A percentile compares a stretch with the other conserved stretches of the same genome.
These are phyloP conservation scores for Sarocladiaceae sp. DNA, from an alignment of 2,329 filamentous ascomycete genomes.

Conservation along the genomic window DNA sequence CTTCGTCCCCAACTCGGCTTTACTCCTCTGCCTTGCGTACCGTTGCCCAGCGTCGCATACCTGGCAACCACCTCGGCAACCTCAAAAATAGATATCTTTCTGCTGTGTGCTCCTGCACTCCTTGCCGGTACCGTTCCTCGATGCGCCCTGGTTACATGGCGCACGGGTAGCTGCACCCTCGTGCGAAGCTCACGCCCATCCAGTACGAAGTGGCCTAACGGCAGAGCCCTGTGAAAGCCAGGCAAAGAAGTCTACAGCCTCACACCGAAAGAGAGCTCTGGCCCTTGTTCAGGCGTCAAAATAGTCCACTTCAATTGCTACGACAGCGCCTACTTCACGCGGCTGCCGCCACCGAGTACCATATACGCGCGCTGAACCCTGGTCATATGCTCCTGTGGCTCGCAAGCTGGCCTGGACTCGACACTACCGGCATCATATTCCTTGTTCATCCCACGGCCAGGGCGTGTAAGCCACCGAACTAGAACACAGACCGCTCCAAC, in stretches of 20 bases:
- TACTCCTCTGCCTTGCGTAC: slow-evolving; percentile 5
- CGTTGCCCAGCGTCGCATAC: slow-evolving; percentile 3
- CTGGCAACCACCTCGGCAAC: neutral
- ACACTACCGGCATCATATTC: neutral
- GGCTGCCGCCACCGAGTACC: neutral
- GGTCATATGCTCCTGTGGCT: neutral
- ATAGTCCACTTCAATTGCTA: neutral
- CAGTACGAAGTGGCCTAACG: neutral
- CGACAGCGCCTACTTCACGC: neutral
- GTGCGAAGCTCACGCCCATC: neutral
- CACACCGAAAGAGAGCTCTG: neutral
- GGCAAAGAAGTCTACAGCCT: neutral
- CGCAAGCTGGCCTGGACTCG: neutral
- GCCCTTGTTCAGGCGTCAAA: neutral
- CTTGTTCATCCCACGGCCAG: neutral
- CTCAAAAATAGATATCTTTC: slow-evolving; percentile 5
- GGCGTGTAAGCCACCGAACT: neutral
- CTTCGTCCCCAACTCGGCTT: slow-evolving; percentile 3
- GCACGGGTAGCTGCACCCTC: slow-evolving; percentile 7
- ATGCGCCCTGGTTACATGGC: slow-evolving; percentile 9
- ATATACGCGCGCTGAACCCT: slow-evolving; percentile 7
- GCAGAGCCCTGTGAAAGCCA: no score
- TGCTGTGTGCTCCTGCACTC: slow-evolving; percentile 6
- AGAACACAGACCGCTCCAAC: slow-evolving; percentile 7
- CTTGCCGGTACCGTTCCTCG: slow-evolving; percentile 1